Conservation (phyloP, 306 rosid species). For the Ormosia semicastrata region DNA sequence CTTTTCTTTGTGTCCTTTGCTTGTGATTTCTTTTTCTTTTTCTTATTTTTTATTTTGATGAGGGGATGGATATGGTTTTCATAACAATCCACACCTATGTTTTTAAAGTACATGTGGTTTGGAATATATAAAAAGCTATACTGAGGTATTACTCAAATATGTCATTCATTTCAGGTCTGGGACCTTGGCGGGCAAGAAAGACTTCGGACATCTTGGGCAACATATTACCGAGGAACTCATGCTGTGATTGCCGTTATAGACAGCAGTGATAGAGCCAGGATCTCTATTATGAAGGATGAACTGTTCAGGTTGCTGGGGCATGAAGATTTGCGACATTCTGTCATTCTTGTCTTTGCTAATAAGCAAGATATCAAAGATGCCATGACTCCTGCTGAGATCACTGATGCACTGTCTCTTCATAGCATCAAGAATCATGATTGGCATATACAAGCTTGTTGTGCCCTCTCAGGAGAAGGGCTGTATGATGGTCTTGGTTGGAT, state of each 20-base stretch:
- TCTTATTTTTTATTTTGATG: not conserved
- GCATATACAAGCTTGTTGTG: slow-evolving; percentile 98
- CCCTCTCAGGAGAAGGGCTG: slow-evolving; percentile 92
- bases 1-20: not conserved
- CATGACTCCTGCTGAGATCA: slow-evolving; percentile 97
- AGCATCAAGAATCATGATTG: slow-evolving; percentile 99
- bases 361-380: slow-evolving; percentile 99
- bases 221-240: slow-evolving; percentile 93
- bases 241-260: slow-evolving; percentile 91
- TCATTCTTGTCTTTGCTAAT: slow-evolving; percentile 84
- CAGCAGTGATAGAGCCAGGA: slow-evolving; percentile 93
- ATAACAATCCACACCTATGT: not conserved
- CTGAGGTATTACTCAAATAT: not conserved
- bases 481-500: slow-evolving; percentile 97
- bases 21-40: not conserved
- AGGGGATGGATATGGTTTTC: not conserved
- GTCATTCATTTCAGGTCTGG: slow-evolving; percentile 71
- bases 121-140: not conserved
- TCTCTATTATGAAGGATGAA: slow-evolving; percentile 91
- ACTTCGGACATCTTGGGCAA: slow-evolving; percentile 98
- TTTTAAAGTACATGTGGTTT: not conserved
- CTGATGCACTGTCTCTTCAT: slow-evolving; percentile 90
- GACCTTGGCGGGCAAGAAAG: slow-evolving; percentile 99
- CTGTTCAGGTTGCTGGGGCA: slow-evolving; percentile 92
- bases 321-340: slow-evolving; percentile 84